Conservation (phyloP, 2,329 filamentous ascomycete species). For the Colletotrichum lentis region DNA sequence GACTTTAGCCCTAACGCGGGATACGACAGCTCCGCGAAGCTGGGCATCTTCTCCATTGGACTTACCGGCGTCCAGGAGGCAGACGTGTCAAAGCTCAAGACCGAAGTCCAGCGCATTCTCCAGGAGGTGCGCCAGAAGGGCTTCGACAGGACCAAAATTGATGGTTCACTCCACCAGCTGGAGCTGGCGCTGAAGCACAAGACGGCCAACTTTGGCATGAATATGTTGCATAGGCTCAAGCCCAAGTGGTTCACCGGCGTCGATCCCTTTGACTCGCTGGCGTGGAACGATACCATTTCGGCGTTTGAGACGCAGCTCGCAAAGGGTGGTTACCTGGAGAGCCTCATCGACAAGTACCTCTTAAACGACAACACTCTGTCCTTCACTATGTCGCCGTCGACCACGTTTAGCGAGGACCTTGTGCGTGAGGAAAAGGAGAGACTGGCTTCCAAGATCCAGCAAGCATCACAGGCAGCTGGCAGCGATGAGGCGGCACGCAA, state of each 20-base stretch:
- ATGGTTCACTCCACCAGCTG: conserved; percentile 91
- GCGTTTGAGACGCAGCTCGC: conserved; percentile 82
- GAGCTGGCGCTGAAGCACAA: conserved; percentile 96
- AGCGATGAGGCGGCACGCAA: conserved; percentile 75
- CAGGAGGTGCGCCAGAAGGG: conserved; percentile 75
- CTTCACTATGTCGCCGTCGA: conserved; percentile 92
- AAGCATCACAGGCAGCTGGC: conserved; percentile 73
- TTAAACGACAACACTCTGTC: conserved; percentile 86
- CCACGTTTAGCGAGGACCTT: conserved; percentile 76
- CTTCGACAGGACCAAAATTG: conserved; percentile 89
- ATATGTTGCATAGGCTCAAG: conserved; percentile 85
- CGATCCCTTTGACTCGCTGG: conserved; percentile 88
- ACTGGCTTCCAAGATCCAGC: conserved; percentile 76
- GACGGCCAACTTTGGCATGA: conserved; percentile 93
- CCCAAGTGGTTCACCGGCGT: conserved; percentile 95
- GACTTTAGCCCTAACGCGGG: conserved; percentile 96
- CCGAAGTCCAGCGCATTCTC: conserved; percentile 76
- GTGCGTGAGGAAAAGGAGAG: conserved; percentile 79
- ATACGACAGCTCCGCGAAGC: conserved; percentile 80
- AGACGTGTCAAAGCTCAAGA: conserved; percentile 79
- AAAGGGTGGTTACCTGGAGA: conserved; percentile 81
- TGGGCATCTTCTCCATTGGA: conserved; percentile 88
- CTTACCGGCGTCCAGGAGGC: conserved; percentile 86
- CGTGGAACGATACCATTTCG: conserved; percentile 88
- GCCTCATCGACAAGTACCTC: conserved; percentile 87